Conservation (phyloP, 2,329 filamentous ascomycete species). For the Talaromyces sp. region DNA sequence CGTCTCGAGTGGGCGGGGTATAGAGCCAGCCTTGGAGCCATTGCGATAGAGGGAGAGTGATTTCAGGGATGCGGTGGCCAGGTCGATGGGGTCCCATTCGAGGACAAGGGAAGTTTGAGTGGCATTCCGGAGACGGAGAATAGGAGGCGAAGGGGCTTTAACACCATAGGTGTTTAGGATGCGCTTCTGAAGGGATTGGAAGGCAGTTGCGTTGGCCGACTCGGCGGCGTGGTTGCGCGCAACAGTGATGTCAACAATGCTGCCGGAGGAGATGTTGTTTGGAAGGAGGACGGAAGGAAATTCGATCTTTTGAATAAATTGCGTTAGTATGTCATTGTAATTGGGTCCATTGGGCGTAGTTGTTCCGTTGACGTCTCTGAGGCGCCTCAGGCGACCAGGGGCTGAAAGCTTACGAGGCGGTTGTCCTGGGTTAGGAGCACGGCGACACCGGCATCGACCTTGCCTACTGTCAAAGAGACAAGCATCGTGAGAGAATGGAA, state of each 20-base stretch:
- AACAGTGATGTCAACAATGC: slow-evolving; percentile 97
- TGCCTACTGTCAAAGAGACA: slow-evolving; percentile 96
- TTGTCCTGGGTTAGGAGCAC: slow-evolving; percentile 97
- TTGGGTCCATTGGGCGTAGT: background rate
- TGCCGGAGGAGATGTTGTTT: slow-evolving; percentile 90
- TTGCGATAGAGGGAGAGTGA: slow-evolving; percentile 92
- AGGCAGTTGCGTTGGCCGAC: slow-evolving; percentile 70
- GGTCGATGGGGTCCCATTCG: slow-evolving; percentile 93
- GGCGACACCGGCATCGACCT: slow-evolving; percentile 97
- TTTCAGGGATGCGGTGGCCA: slow-evolving; percentile 88
- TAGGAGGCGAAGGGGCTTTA: slow-evolving; percentile 72
- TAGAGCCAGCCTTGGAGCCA: slow-evolving; percentile 93
- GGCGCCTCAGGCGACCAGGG: background rate
- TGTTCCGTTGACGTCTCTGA: background rate
- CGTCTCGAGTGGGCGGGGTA: slow-evolving; percentile 83
- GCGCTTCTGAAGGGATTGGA: slow-evolving; percentile 81
- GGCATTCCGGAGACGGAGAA: slow-evolving; percentile 90
- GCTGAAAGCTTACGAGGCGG: slow-evolving; percentile 70
- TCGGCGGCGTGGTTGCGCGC: slow-evolving; percentile 83
- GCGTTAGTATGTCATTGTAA: slow-evolving; percentile 11
- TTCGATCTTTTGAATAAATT: slow-evolving; percentile 70
- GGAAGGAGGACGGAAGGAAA: slow-evolving; percentile 97
- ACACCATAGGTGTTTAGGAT: slow-evolving; percentile 88
- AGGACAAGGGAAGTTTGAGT: slow-evolving; percentile 98
- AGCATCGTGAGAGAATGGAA: slow-evolving; percentile 65